Evolutionary conservation across 371 early-diverging fungal species (phyloP).

Genomic region (Basidiobolus meristosporus): DNA sequence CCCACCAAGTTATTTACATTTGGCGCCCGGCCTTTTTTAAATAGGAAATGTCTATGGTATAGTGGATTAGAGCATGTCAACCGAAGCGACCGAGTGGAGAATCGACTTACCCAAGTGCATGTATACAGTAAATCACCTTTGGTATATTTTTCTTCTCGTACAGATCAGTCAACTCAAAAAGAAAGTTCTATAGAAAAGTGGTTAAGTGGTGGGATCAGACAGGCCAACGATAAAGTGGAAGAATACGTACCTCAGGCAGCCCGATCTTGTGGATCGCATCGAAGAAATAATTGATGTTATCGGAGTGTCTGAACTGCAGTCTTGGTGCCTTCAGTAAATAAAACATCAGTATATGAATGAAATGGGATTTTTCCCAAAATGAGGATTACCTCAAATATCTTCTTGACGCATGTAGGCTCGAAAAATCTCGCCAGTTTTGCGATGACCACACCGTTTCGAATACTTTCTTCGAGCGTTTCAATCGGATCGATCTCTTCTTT

Average conservation of each 20-base stretch:
- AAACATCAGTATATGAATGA: not conserved
- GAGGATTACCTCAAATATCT: conserved; percentile 60
- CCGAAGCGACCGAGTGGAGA: not conserved
- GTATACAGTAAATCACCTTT: conserved; percentile 98
- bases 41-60: conserved; percentile 58
- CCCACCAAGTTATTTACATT: conserved; percentile 85
- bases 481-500: conserved; percentile 63
- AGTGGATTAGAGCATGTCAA: not conserved
- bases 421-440: conserved; percentile 83
- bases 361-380: not conserved
- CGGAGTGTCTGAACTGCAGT: conserved; percentile 92
- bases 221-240: not conserved
- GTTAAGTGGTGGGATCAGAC: not conserved
- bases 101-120: conserved; percentile 78
- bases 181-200: conserved; percentile 43
- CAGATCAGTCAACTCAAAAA: conserved; percentile 96
- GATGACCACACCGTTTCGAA: conserved; percentile 88
- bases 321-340: conserved; percentile 35
- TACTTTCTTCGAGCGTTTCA: conserved; percentile 65
- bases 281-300: conserved; percentile 96
- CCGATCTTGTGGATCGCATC: conserved; percentile 61
- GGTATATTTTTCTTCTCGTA: conserved; percentile 99
- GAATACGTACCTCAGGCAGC: conserved; percentile 46
- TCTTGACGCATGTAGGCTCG: conserved; percentile 64
- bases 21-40: conserved; percentile 67